Conservation (phyloP, 208 protist species). For the Naegleria fowleri region DNA sequence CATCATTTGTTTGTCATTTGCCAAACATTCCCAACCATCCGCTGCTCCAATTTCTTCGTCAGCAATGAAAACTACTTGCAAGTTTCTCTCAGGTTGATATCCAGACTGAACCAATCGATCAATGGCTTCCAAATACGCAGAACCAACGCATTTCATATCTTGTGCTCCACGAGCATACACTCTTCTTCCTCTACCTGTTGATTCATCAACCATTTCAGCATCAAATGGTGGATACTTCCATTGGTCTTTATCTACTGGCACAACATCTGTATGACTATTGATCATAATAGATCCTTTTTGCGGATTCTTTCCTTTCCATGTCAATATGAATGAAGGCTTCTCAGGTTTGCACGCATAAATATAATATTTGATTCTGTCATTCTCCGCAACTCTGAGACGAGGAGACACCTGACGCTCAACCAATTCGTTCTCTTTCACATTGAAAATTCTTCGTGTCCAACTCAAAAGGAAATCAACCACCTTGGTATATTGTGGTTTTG, state of each 20-base stretch:
- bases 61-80: slow-evolving; percentile 52
- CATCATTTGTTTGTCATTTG: slow-evolving; percentile 38
- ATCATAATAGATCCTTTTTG: not conserved
- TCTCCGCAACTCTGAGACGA: not conserved
- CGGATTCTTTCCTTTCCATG: not conserved
- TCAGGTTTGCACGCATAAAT: not conserved
- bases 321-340: not conserved
- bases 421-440: not conserved
- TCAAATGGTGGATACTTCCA: slow-evolving; percentile 31
- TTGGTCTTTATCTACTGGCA: not conserved
- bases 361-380: not conserved
- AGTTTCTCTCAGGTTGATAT: slow-evolving; percentile 35
- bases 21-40: slow-evolving; percentile 53
- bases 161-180: slow-evolving; percentile 64
- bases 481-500: not conserved
- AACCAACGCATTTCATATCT: slow-evolving; percentile 67
- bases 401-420: not conserved
- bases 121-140: slow-evolving; percentile 59
- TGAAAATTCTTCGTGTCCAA: not conserved
- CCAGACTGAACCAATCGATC: slow-evolving; percentile 27
- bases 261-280: slow-evolving; percentile 17
- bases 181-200: slow-evolving; percentile 32
- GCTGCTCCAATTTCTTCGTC: slow-evolving; percentile 57
- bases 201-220: slow-evolving; percentile 29
- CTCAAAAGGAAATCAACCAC: not conserved